Base-by-base conservation (phyloP, 2,329 filamentous ascomycete genomes). In the Paraconiothyrium brasiliense region DNA sequence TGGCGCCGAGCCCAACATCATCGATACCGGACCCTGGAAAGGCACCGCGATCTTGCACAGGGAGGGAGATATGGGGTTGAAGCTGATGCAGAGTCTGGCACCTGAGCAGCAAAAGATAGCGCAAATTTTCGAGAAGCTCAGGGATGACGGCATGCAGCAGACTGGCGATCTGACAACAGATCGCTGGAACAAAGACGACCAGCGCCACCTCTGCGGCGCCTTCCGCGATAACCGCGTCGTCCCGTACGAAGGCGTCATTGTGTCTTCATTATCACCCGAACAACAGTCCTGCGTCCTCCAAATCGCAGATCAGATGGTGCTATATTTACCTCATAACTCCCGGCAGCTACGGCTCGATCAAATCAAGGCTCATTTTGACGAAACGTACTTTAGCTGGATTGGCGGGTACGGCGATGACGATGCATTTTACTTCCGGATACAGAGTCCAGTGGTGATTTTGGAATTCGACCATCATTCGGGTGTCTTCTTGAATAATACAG, bases 401-500 rank as follows among this genome's bases (percentile, higher is more conserved):
- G 92, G 92, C 4, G 87, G 86, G 0, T 91, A 81, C 62, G 86
- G 83, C 0, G 83, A 91, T 55, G 78, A 86, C 0, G 90, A 93
- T 73, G 82, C 91, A 0, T 94, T 92, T 70, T 94, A 94, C 76
- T 94, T 89, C 70, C 84, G 92, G 0, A 85, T 94, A 3, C 91
- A 94, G 77, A 92, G 87, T 66, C 91, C 91, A 0, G 90, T 94
- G 0, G 82, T 92, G 0, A 80, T 94, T 1, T 81, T 90, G 55
- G 92, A 94, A 82, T 92, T 94, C 69, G 92, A 94, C 69, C 90
- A 93, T 71, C 91, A 94, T 75, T 91, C 88, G 0, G 91, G 91
- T 0, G 91, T 94, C 0, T 94, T 93, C 68, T 76, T 94, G 70
- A 88, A 84, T 1, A 94, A 94, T 72, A 82, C 83, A 54, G 86